Percentiles rank a stretch among this genome's conserved stretches.
Evolutionary conservation across 257 asterid species (phyloP).

Genomic region (Cynanchum wilfordii): DNA sequence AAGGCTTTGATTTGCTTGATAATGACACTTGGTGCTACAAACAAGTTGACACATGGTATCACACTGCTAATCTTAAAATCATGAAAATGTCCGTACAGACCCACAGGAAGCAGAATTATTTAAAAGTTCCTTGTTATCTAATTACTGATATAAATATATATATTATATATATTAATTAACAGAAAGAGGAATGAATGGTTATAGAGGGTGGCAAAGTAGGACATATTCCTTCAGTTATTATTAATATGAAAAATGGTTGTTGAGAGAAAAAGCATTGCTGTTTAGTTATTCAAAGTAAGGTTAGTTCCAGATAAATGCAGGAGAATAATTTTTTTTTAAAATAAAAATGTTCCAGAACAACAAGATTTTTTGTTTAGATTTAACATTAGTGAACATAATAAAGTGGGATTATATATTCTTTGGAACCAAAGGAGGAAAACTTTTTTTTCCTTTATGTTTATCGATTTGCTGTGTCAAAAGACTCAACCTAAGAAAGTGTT

Average conservation of each 20-base stretch:
- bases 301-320: no score
- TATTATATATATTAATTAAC: background rate
- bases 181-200: conserved; percentile 23
- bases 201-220: conserved; percentile 27
- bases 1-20: conserved; percentile 32
- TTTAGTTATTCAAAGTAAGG: background rate
- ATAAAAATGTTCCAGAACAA: background rate
- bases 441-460: background rate
- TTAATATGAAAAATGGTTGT: conserved; percentile 16
- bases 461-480: background rate
- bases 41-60: conserved; percentile 32
- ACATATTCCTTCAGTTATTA: conserved; percentile 31
- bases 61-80: conserved; percentile 1
- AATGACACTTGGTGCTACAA: conserved; percentile 28
- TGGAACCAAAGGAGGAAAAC: background rate
- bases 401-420: background rate
- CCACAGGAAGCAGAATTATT: background rate
- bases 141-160: conserved; percentile 1
- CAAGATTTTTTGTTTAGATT: background rate
- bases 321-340: no score
- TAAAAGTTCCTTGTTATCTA: conserved; percentile 8
- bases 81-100: conserved; percentile 16
- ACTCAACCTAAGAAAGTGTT: background rate
- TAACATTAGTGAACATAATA: background rate
- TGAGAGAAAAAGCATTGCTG: background rate